Evolutionary conservation across 306 rosid genomes (phyloP).

Genomic region (Malus sieversii): DNA sequence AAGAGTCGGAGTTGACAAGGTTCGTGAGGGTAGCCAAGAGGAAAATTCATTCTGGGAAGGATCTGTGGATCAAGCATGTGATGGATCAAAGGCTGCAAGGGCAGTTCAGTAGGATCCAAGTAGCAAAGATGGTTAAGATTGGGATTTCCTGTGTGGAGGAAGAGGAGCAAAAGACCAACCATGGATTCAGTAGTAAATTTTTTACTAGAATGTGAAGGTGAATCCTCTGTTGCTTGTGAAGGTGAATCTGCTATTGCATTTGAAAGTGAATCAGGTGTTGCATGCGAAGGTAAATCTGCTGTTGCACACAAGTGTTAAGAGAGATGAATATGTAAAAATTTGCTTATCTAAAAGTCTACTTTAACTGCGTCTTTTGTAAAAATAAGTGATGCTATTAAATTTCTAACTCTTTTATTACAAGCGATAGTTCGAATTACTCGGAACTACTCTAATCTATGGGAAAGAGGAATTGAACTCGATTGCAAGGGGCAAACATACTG

Average conservation of each 20-base stretch:
- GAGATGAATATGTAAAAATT: too few relatives aligned
- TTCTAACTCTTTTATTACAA: too few relatives aligned
- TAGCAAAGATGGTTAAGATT: constrained; percentile 3
- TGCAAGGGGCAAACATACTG: too few relatives aligned
- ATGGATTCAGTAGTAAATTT: not conserved
- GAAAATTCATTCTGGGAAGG: not conserved
- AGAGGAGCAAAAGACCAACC: not conserved
- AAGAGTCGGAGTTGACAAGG: constrained; percentile 7
- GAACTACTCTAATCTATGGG: too few relatives aligned
- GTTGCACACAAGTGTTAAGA: not conserved
- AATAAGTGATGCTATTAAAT: not conserved
- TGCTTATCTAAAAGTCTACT: too few relatives aligned
- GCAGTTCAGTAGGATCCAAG: not conserved
- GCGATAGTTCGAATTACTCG: too few relatives aligned
- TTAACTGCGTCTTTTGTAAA: too few relatives aligned
- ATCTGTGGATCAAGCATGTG: not conserved
- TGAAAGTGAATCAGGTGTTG: too few relatives aligned
- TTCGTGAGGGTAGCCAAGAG: not conserved
- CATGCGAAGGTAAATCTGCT: not conserved
- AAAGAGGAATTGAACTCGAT: too few relatives aligned
- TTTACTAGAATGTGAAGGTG: not conserved
- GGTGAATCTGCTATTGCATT: too few relatives aligned
- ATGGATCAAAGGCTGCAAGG: not conserved
- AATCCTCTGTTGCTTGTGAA: too few relatives aligned
- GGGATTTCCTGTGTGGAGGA: not conserved